Base-by-base conservation (phyloP, 176 grass and related monocot genomes). In the Oryza coarctata region DNA sequence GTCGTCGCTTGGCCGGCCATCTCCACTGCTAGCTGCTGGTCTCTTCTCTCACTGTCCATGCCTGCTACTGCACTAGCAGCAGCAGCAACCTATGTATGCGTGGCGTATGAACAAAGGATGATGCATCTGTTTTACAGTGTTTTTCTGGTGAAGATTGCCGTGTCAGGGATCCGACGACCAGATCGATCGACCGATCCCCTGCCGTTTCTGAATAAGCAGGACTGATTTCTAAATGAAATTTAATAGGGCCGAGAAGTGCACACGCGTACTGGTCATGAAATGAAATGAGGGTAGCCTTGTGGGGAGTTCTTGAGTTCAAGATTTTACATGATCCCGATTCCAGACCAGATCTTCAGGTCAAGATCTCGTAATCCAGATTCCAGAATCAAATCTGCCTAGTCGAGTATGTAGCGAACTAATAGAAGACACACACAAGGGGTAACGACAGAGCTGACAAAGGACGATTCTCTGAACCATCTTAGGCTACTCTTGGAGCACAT, bases 301-400 rank as follows among this genome's bases (percentile, higher is more conserved):
- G 12, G 15, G 17, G 45, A 65, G n/a, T 55, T 43, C 12, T 43
- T 68, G 63, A 29, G 32, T 17, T 30, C 71, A 70, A 70, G 64
- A 40, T 61, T 34, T 76, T 36, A 32, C 73, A 70, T 32, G 7
- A 18, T 61, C 64, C 35, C 58, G 49, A 57, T 12, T 60, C 73
- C 34, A 77, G 64, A 39, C 68, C 71, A 35, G 15, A 76, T 69
- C 63, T 43, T 63, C 9, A 25, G 65, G 66, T 77, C 65, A 71
- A 27, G 66, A 78, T 63, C 29, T 28, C 73, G 7, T n/a, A 68
- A 39, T 68, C 63, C 33, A 74, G 6, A n/a, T n/a, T n/a, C n/a
- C n/a, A n/a, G n/a, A 25, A 43, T 32, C 18, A 47, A 18, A 41
- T 84, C 33, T 20, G 38, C 9, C 9, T 20, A 50, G 17, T 18